phyloP scores from a whole-genome alignment of 306 rosid genomes.

The Psophocarpus tetragonolobus region DNA sequence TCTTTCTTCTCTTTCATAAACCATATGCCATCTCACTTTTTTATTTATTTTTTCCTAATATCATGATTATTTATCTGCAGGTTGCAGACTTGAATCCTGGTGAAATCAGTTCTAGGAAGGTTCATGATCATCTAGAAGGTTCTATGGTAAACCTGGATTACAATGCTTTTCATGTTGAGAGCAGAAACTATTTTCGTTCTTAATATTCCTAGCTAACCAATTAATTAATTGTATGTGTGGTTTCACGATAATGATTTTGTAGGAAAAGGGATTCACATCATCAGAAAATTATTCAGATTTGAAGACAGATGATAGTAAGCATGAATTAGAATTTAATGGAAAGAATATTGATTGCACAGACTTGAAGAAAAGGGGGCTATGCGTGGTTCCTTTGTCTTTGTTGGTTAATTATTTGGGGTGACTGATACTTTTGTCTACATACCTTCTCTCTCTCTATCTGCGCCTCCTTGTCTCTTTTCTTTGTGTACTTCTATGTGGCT shows the following conservation, averaged over 20 bases:
- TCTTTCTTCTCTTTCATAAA: background rate
- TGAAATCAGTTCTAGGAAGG: conserved; percentile 53
- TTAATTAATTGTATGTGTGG: conserved; percentile 5
- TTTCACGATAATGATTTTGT: conserved; percentile 32
- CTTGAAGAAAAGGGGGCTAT: conserved; percentile 72
- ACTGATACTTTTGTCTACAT: conserved; percentile 29
- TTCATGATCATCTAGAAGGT: conserved; percentile 44
- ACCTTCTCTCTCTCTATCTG: conserved; percentile 12
- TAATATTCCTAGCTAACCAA: conserved; percentile 22
- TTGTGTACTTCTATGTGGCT: conserved; percentile 24
- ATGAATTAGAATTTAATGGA: conserved; percentile 31
- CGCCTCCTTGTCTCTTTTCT: conserved; percentile 19
- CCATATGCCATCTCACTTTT: background rate
- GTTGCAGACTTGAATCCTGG: conserved; percentile 53
- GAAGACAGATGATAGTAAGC: conserved; percentile 41
- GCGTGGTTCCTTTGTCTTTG: conserved; percentile 80
- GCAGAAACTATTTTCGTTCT: conserved; percentile 14
- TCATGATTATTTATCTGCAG: conserved; percentile 34
- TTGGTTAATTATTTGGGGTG: conserved; percentile 65
- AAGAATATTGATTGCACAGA: conserved; percentile 49
- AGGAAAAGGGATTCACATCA: conserved; percentile 54
- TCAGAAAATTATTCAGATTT: conserved; percentile 48
- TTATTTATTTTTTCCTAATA: background rate
- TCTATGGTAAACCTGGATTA: conserved; percentile 55
- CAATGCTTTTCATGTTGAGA: conserved; percentile 9